Evolutionary conservation across 805 yeast species (phyloP), one percentile per base, ranked within the genome.

Genomic region (Yarrowia deformans): DNA sequence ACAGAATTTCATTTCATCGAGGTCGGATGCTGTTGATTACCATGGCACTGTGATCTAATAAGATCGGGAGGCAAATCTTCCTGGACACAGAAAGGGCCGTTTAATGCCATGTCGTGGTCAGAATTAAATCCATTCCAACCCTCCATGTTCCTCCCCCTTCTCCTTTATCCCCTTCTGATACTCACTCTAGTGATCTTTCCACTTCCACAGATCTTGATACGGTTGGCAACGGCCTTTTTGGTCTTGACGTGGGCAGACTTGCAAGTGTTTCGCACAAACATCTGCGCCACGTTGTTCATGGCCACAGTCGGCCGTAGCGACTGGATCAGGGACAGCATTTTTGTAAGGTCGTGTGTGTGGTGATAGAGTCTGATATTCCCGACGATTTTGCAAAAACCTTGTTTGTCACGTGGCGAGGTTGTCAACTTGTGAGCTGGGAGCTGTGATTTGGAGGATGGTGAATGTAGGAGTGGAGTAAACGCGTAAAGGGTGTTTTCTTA

Each of bases 171-270:
- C 46, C 34, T n/a, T 16, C 23, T 8, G 19, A 16, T 49, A 73
- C 81, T 68, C 70, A 78, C 81, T 76, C 91, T 81, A 73, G 87
- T 85, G 79, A 83, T 84, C 23, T 82, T 88, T n/a, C 86, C 85
- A 55, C 81, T 81, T 1, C 90, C 91, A 5, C 90, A 32, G 39
- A 63, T 63, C 48, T 49, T 48, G 68, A 63, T 48, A 29, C 68
- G 68, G 56, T 48, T 48, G 56, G 68, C 56, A 5, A 63, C 68
- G 56, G 68, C 68, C 68, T 63, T 63, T 49, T 63, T 63, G 32
- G 68, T 48, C 56, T 63, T 63, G 68, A 63, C 68, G 37, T 37
- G 45, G 10, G 56, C 68, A 12, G 29, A 10, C 56, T 63, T 63
- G 56, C 56, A 39, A n/a, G 68, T 63, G 46, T 39, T 39, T 14